A percentile compares a stretch with the other conserved stretches of the same genome.
phyloP scores from a whole-genome alignment of 768 basidiomycete genomes.

The Kwoniella shandongensis region DNA sequence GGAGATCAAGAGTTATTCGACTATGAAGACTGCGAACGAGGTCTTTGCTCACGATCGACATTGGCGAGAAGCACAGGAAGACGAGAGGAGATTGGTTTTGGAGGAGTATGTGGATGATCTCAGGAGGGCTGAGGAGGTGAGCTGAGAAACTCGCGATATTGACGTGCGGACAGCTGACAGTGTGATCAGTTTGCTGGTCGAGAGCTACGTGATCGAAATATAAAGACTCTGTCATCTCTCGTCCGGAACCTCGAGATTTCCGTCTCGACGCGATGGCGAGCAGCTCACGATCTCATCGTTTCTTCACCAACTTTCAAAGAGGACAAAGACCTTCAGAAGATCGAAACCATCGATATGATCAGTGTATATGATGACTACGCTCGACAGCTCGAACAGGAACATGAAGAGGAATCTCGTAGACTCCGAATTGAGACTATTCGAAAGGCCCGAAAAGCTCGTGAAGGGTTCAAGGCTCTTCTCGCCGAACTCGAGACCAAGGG shows the following conservation, averaged over 20 bases:
- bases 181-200: constrained; percentile 33
- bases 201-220: constrained; percentile 60
- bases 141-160: constrained; percentile 55
- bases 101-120: constrained; percentile 87
- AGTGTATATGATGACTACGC: constrained; percentile 93
- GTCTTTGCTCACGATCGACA: constrained; percentile 82
- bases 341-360: constrained; percentile 88
- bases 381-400: constrained; percentile 82
- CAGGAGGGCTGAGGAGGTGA: constrained; percentile 82
- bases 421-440: constrained; percentile 78
- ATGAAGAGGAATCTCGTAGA: constrained; percentile 79
- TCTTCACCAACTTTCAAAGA: constrained; percentile 75
- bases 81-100: constrained; percentile 82
- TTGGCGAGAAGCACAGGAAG: constrained; percentile 77
- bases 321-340: constrained; percentile 72
- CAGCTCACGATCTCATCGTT: constrained; percentile 72
- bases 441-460: constrained; percentile 82
- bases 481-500: constrained; percentile 66
- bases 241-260: constrained; percentile 87
- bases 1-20: constrained; percentile 86
- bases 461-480: constrained; percentile 82
- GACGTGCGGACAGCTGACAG: neutral
- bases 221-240: constrained; percentile 75
- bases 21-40: constrained; percentile 82
- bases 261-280: constrained; percentile 89